These are phyloP conservation scores for Ilyonectria robusta DNA, from an alignment of 2,329 filamentous ascomycete genomes.

Conservation along the genomic window DNA sequence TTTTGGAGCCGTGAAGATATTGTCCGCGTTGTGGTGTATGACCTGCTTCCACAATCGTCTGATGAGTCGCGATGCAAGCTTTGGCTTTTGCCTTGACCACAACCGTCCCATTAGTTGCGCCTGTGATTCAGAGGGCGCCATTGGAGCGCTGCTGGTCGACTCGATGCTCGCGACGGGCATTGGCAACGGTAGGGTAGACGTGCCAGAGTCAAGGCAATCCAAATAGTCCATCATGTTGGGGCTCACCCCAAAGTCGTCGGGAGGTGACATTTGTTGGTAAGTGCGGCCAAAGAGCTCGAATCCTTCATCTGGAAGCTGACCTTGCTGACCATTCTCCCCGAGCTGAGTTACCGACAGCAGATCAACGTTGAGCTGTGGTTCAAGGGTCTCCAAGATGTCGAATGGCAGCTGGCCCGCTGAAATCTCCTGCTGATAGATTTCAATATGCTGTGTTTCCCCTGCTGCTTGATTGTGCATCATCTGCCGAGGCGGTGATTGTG, in stretches of 20 bases:
- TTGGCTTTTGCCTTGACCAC: constrained; percentile 26
- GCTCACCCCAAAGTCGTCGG: neutral
- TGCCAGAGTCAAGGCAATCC: neutral
- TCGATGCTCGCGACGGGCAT: neutral
- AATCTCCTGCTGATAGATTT: neutral
- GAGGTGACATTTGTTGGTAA: neutral
- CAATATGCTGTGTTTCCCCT: neutral
- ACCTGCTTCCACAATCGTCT: constrained; percentile 5
- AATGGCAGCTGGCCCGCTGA: neutral
- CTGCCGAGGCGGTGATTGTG: neutral
- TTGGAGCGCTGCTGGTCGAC: neutral
- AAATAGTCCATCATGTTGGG: neutral
- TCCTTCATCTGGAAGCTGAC: no score
- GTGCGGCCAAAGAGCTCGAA: neutral
- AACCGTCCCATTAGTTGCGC: constrained; percentile 12
- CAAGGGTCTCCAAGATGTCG: neutral
- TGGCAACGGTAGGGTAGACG: neutral
- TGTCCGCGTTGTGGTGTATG: constrained; percentile 19
- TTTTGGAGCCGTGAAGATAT: constrained; percentile 15
- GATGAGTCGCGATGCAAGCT: neutral
- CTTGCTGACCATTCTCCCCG: neutral
- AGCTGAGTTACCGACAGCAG: neutral
- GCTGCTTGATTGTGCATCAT: neutral
- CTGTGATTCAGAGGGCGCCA: constrained; percentile 1
- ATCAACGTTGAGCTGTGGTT: neutral